Evolutionary conservation across 805 yeast genomes (phyloP), one percentile per base, ranked within the genome.

Genomic region (Wickerhamiella bombiphila): DNA sequence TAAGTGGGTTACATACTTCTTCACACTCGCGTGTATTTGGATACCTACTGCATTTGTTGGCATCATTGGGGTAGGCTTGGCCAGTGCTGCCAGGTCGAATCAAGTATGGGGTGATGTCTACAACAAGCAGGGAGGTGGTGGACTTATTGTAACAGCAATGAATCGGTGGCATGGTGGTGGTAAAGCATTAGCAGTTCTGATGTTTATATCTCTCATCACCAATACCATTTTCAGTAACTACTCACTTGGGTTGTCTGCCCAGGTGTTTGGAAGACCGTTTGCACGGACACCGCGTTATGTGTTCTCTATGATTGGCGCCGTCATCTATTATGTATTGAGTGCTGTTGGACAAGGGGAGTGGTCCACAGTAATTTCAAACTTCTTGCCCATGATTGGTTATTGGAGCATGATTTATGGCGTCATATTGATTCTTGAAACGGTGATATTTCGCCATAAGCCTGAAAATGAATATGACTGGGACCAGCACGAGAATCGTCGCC

Each of bases 301-400:
- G 29, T 72, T 88, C 70, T 74, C 79, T 1, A 58, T 80, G 32
- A 55, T 70, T 3, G 67, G 77, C 18, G 76, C 83, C 11, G 68
- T 64, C 1, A 59, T 79, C 17, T 79, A 76, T 50, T 61, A 80
- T 43, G 72, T 77, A 3, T 69, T 82, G 53, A 76, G 93, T 1
- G 59, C 81, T 42, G 86, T 70, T 17, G 94, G 94, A 8, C 67
- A 78, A 48, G 61, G 76, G 52, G 74, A 76, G 48, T 78, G 83
- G 53, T 65, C 81, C 40, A 65, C 72, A 2, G 80, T 83, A 42
- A 61, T 82, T 47, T 74, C 82, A 8, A 82, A 82, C 51, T 82
- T 82, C 58, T 61, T 82, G 50, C 94, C 94, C 7, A 82, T 82
- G 94, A 70, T 82, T 41, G 93, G 93, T 2, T 82, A 82, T 59